These are phyloP conservation scores for Cadophora malorum DNA, from an alignment of 2,329 filamentous ascomycete genomes.

Conservation along the genomic window DNA sequence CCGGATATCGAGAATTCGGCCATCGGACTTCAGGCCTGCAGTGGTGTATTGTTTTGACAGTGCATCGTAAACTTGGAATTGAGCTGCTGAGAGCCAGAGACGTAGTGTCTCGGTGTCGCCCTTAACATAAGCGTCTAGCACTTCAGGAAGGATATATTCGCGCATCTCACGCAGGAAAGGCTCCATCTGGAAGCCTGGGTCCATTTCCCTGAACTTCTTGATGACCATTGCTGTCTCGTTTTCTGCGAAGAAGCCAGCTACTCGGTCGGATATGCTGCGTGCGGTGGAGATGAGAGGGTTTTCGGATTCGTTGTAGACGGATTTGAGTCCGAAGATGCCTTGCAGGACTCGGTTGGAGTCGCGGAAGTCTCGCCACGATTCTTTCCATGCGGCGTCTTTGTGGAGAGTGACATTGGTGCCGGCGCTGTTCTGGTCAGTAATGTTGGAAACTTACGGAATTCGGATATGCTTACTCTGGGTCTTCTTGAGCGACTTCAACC, in stretches of 20 bases:
- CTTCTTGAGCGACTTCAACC: slow-evolving; percentile 74
- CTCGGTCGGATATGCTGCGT: slow-evolving; percentile 89
- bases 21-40: slow-evolving; percentile 91
- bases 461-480: slow-evolving; percentile 75
- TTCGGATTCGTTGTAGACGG: slow-evolving; percentile 92
- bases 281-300: slow-evolving; percentile 92
- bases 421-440: slow-evolving; percentile 65
- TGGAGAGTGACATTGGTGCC: slow-evolving; percentile 94
- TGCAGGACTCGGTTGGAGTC: slow-evolving; percentile 90
- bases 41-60: slow-evolving; percentile 95
- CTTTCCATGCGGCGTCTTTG: slow-evolving; percentile 97
- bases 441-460: slow-evolving; percentile 18
- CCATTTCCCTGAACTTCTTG: slow-evolving; percentile 97
- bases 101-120: slow-evolving; percentile 90
- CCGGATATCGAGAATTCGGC: slow-evolving; percentile 92
- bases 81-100: slow-evolving; percentile 93
- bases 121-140: slow-evolving; percentile 97
- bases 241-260: slow-evolving; percentile 96
- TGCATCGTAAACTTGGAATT: slow-evolving; percentile 97
- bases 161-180: slow-evolving; percentile 94
- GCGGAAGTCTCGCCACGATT: slow-evolving; percentile 96
- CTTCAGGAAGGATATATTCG: slow-evolving; percentile 97
- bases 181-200: slow-evolving; percentile 92
- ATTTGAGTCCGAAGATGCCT: slow-evolving; percentile 84
- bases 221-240: slow-evolving; percentile 98